Evolutionary conservation across 1,284 basidiomycete species (phyloP).

Genomic region (Apiotrichum laibachii): DNA sequence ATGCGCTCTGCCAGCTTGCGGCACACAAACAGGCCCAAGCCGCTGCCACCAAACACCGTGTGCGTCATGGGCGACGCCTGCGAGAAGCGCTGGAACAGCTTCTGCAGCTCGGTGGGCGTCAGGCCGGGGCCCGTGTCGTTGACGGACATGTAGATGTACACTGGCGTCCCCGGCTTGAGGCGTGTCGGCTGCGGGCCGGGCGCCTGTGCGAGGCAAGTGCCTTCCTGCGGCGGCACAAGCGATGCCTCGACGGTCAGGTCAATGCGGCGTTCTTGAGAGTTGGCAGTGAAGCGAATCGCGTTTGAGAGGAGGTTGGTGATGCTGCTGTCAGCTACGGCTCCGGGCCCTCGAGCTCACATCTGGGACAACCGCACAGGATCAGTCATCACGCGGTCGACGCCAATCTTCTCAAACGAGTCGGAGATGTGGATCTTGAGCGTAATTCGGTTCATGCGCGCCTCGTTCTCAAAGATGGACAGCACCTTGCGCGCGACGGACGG

Average conservation of each 20-base stretch:
- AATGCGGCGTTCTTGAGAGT: slow-evolving; percentile 8
- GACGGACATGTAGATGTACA: slow-evolving; percentile 23
- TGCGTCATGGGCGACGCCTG: slow-evolving; percentile 31
- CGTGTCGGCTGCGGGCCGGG: neutral
- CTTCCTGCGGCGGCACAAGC: slow-evolving; percentile 17
- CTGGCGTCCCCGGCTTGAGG: slow-evolving; percentile 10
- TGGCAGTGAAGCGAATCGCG: slow-evolving; percentile 26
- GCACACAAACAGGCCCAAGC: slow-evolving; percentile 35
- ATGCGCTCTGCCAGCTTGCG: slow-evolving; percentile 31
- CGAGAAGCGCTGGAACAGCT: slow-evolving; percentile 32
- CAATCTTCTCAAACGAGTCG: slow-evolving; percentile 9
- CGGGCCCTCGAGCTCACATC: no score
- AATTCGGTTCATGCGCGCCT: slow-evolving; percentile 43
- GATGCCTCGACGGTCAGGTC: slow-evolving; percentile 23
- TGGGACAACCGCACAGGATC: slow-evolving; percentile 34
- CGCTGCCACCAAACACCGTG: slow-evolving; percentile 35
- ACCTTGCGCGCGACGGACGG: slow-evolving; percentile 32
- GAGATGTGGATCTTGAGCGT: slow-evolving; percentile 12
- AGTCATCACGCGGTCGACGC: slow-evolving; percentile 19
- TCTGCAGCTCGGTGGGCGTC: slow-evolving; percentile 22
- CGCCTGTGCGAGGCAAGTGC: slow-evolving; percentile 8
- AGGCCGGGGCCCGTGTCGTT: slow-evolving; percentile 35
- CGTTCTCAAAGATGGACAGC: slow-evolving; percentile 41
- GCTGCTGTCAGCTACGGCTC: no score
- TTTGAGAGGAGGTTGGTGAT: slow-evolving; percentile 37